Percentiles rank a stretch among this genome's conserved stretches.
Evolutionary conservation across 352 stramenopile species (phyloP).

Genomic region (Blastocystis sp.): DNA sequence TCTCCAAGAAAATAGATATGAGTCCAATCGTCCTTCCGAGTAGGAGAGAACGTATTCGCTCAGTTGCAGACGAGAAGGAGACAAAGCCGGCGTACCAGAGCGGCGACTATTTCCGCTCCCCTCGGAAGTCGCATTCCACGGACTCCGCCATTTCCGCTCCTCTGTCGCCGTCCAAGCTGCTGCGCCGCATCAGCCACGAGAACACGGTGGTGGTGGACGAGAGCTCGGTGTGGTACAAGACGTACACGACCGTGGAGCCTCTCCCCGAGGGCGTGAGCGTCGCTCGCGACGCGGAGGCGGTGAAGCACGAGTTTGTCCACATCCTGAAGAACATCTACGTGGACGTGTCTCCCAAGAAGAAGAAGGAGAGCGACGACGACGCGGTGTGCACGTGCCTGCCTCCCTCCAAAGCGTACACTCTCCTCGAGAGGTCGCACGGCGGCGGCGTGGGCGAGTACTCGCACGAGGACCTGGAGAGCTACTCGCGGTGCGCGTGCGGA

Average conservation of each 20-base stretch:
- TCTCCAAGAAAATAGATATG: neutral
- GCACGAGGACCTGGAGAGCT: neutral
- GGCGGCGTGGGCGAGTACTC: neutral
- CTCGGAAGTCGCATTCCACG: neutral
- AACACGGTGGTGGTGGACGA: conserved; percentile 11
- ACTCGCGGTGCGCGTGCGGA: conserved; percentile 24
- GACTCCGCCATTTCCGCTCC: neutral
- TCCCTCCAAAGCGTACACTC: neutral
- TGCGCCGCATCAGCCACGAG: neutral
- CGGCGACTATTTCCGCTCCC: neutral
- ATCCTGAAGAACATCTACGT: conserved; percentile 27
- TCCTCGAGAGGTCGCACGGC: neutral
- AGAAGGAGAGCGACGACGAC: neutral
- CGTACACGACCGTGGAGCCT: conserved; percentile 4
- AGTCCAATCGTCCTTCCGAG: neutral
- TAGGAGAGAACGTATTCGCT: neutral
- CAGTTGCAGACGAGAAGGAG: neutral
- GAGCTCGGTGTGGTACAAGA: conserved; percentile 5
- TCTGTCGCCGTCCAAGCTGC: neutral
- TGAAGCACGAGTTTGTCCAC: conserved; percentile 23
- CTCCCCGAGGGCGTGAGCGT: neutral
- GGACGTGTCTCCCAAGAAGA: neutral
- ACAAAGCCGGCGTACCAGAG: neutral
- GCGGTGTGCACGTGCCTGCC: neutral
- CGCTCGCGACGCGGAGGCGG: conserved; percentile 1